A percentile compares a stretch with the other conserved stretches of the same genome.
Conservation (phyloP, 306 rosid genomes). For the Chamaecrista fasciculata region DNA sequence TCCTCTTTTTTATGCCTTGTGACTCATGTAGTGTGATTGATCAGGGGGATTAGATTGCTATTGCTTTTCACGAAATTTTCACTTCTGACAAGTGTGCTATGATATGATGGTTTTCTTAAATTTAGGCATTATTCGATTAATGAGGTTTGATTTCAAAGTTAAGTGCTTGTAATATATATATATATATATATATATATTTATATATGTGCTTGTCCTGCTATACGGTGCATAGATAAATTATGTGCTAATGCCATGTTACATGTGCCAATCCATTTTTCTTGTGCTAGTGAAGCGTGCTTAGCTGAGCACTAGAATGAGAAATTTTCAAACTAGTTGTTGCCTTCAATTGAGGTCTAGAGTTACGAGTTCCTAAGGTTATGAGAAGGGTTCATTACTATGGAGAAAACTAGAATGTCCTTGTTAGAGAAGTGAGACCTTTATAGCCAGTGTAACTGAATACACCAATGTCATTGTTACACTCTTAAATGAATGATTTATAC, state of each 20-base stretch:
- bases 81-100: neutral
- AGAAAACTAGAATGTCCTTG: neutral
- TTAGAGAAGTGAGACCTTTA: neutral
- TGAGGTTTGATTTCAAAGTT: neutral
- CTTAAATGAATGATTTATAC: neutral
- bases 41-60: neutral
- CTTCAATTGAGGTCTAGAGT: neutral
- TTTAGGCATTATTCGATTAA: neutral
- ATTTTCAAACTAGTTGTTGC: neutral
- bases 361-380: neutral
- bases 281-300: neutral
- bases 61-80: neutral
- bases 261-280: neutral
- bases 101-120: neutral
- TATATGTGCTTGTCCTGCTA: neutral
- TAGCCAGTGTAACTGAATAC: neutral
- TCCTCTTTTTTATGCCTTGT: neutral
- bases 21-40: neutral
- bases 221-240: too few relatives aligned
- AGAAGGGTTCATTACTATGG: neutral
- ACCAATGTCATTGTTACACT: too few relatives aligned
- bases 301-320: conserved; percentile 2
- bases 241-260: neutral
- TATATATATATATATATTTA: too few relatives aligned
- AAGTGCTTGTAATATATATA: too few relatives aligned